These are phyloP conservation scores for Paralagenidium karlingii DNA, from an alignment of 352 stramenopile genomes.

Conservation along the genomic window DNA sequence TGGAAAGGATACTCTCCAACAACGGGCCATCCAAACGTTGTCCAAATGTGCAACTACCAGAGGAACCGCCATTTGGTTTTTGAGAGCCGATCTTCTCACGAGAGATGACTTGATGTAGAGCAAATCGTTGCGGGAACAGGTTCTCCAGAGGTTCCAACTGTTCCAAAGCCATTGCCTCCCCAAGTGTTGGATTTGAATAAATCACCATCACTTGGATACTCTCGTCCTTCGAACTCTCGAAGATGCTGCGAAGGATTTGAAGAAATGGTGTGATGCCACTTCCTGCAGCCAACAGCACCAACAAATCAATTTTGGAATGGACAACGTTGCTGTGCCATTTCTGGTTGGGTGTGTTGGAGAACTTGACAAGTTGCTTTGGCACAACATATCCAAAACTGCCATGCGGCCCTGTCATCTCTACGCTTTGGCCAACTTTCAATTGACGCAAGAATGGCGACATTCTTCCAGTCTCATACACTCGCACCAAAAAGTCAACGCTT, in stretches of 20 bases:
- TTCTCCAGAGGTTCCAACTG: conserved; percentile 66
- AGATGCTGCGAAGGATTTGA: conserved; percentile 51
- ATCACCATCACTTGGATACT: conserved; percentile 54
- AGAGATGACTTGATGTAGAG: conserved; percentile 53
- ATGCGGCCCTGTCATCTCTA: conserved; percentile 70
- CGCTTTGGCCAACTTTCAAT: conserved; percentile 27
- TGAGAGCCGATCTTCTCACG: too few species aligned
- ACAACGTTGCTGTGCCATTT: conserved; percentile 16
- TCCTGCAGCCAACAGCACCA: conserved; percentile 63
- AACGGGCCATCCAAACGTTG: too few species aligned
- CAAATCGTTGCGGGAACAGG: conserved; percentile 55
- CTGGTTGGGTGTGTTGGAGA: conserved; percentile 22
- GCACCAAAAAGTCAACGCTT: not conserved
- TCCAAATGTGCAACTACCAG: too few species aligned
- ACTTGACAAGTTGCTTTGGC: conserved; percentile 29
- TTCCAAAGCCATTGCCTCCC: conserved; percentile 52
- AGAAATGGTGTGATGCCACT: conserved; percentile 79
- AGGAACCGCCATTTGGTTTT: too few species aligned
- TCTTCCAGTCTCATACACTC: conserved; percentile 49
- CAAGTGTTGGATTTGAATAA: conserved; percentile 56
- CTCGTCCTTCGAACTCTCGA: conserved; percentile 36
- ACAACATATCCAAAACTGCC: conserved; percentile 46
- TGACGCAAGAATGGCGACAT: conserved; percentile 62
- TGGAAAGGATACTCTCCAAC: too few species aligned
- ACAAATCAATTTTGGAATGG: too few species aligned